A percentile compares a stretch with the other conserved stretches of the same genome.
These are phyloP conservation scores for Botryotinia convoluta DNA, from an alignment of 2,329 filamentous ascomycete genomes.

Conservation along the genomic window DNA sequence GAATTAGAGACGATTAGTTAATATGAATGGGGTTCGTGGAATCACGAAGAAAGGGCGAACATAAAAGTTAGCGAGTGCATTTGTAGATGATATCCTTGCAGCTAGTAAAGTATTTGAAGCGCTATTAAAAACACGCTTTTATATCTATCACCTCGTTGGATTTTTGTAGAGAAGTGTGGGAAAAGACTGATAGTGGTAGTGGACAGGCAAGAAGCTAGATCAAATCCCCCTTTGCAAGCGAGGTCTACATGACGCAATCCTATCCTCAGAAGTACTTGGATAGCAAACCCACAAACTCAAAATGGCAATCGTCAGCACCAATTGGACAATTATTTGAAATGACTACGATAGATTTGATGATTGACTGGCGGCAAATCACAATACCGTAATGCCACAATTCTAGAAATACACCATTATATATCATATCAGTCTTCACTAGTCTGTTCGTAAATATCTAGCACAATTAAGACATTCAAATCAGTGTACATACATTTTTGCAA, in stretches of 20 bases:
- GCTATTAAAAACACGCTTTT: neutral
- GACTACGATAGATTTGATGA: neutral
- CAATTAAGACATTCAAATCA: neutral
- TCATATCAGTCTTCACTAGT: neutral
- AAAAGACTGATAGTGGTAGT: neutral
- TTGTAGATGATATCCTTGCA: conserved; percentile 11
- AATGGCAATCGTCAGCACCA: neutral
- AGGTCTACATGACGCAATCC: neutral
- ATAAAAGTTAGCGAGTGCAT: neutral
- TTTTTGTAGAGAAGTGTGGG: neutral
- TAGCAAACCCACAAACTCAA: neutral
- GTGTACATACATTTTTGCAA: neutral
- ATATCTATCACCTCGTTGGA: neutral
- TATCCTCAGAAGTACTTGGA: neutral
- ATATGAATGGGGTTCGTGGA: neutral
- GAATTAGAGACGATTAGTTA: neutral
- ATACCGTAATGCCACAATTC: neutral
- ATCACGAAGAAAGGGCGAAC: neutral
- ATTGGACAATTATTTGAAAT: no score
- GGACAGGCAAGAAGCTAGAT: neutral
- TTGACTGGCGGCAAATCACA: neutral
- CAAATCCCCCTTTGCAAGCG: neutral
- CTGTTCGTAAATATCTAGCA: no score
- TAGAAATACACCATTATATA: neutral
- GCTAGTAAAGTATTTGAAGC: neutral